These are phyloP conservation scores for Neurospora pannonica DNA, from an alignment of 495 filamentous ascomycete species.

Conservation along the genomic window DNA sequence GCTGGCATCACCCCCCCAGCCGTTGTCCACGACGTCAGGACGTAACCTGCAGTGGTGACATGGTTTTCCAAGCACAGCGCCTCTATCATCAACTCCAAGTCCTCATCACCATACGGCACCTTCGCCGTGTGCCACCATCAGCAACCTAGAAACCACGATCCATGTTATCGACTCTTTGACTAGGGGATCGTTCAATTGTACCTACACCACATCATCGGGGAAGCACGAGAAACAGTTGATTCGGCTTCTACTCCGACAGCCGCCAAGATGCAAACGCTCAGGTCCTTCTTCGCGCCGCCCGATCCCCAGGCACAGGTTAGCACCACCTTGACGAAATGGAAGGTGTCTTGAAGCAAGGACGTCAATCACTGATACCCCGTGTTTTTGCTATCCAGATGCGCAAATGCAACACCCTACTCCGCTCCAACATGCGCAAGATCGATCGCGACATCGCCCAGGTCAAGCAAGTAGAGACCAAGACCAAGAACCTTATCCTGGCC, in stretches of 20 bases:
- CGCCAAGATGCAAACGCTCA: conserved; percentile 72
- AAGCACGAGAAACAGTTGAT: not conserved
- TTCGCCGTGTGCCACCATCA: not conserved
- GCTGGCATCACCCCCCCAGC: not conserved
- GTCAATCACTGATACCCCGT: conserved; percentile 2
- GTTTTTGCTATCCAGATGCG: conserved; percentile 55
- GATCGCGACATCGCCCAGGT: conserved; percentile 82
- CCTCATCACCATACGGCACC: not conserved
- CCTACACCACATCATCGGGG: not conserved
- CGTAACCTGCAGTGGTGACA: conserved; percentile 4
- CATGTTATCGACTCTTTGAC: not conserved
- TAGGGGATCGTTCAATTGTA: not conserved
- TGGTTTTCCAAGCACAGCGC: not conserved
- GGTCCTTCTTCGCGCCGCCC: conserved; percentile 80
- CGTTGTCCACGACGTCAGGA: conserved; percentile 11
- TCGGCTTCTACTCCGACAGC: not conserved
- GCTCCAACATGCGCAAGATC: conserved; percentile 83
- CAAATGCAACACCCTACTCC: conserved; percentile 91
- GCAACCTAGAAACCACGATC: not conserved
- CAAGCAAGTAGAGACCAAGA: conserved; percentile 69
- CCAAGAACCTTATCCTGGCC: conserved; percentile 72
- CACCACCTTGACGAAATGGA: not conserved
- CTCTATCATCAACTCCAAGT: not conserved
- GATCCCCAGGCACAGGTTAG: conserved; percentile 83
- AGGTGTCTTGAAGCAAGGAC: not conserved